phyloP scores from a whole-genome alignment of 257 asterid genomes.

The Thymus mandschuricus region DNA sequence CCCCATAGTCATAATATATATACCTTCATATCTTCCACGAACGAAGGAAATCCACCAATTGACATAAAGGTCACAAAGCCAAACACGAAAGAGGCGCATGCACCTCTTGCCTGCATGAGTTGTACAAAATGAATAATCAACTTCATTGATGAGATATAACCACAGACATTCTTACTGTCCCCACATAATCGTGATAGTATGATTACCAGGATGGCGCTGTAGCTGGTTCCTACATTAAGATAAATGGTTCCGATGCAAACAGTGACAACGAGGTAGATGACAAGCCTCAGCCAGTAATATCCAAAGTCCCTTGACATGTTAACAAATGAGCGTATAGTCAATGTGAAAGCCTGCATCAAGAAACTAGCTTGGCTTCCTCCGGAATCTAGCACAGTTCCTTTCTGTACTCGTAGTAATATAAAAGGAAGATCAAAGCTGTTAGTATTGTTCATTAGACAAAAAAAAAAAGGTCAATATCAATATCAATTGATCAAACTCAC shows the following conservation, averaged over 20 bases:
- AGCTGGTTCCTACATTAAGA: slow-evolving; percentile 86
- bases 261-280: slow-evolving; percentile 87
- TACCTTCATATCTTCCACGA: slow-evolving; percentile 97
- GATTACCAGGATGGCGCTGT: slow-evolving; percentile 83
- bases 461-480: too few species aligned
- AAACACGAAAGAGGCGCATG: slow-evolving; percentile 93
- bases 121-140: background rate
- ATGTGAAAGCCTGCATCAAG: slow-evolving; percentile 84
- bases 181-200: too few species aligned
- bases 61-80: slow-evolving; percentile 98
- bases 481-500: slow-evolving; percentile 36
- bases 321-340: slow-evolving; percentile 87
- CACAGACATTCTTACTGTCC: too few species aligned
- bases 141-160: too few species aligned
- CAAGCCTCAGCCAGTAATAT: slow-evolving; percentile 97
- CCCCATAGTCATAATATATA: too few species aligned
- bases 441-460: too few species aligned
- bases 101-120: slow-evolving; percentile 84
- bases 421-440: background rate
- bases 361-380: slow-evolving; percentile 99
- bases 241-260: slow-evolving; percentile 97
- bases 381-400: slow-evolving; percentile 93
- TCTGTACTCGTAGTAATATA: slow-evolving; percentile 42
- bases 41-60: slow-evolving; percentile 98
- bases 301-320: slow-evolving; percentile 99